Evolutionary conservation across 1,284 basidiomycete species (phyloP), one percentile per base, ranked within the genome.

Genomic region (Apiotrichum porosum): DNA sequence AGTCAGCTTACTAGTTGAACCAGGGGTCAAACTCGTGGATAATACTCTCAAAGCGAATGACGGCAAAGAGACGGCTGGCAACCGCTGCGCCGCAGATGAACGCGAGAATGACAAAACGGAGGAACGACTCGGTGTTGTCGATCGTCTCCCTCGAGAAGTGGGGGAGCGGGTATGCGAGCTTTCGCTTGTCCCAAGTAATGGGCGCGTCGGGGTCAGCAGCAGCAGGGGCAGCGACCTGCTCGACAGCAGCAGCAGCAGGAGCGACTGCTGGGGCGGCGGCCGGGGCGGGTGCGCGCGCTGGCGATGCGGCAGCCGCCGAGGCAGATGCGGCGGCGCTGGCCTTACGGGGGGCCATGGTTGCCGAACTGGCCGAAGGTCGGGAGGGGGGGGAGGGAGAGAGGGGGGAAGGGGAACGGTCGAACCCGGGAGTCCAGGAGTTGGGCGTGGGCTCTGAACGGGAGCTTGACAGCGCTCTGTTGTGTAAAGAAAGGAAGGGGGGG

Each of bases 11-110:
- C 52, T 55, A 55, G 47, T 55, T 55, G 49, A 41, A 45, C 47
- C 46, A 42, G n/a, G 51, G 48, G 47, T 69, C 50, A 35, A 97
- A 97, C 79, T 98, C 94, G 75, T 97, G 94, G 64, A 97, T 97
- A 66, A 98, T 92, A 80, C 88, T 92, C 78, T 99, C 95, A 71
- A 97, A 95, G 60, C 97, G 90, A 57, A 98, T 79, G 61, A 99
- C 95, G 54, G 94, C 93, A 71, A 99, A 99, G 62, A 98, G 79
- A 69, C 95, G 84, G 50, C 91, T 94, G 31, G 92, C 85, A 65
- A 98, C 86, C 33, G 95, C 95, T 54, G 94, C 92, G 49, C 82
- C 88, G 51, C 88, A 90, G 63, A 95, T 93, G 65, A 92, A 79
- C 15, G 81, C 80, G 48, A 97, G 82, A 23, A 91, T 85, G 57